Percentiles rank a stretch among this genome's conserved stretches.
These are phyloP conservation scores for Eimeria maxima DNA, from an alignment of 169 alveolate species.

Conservation along the genomic window DNA sequence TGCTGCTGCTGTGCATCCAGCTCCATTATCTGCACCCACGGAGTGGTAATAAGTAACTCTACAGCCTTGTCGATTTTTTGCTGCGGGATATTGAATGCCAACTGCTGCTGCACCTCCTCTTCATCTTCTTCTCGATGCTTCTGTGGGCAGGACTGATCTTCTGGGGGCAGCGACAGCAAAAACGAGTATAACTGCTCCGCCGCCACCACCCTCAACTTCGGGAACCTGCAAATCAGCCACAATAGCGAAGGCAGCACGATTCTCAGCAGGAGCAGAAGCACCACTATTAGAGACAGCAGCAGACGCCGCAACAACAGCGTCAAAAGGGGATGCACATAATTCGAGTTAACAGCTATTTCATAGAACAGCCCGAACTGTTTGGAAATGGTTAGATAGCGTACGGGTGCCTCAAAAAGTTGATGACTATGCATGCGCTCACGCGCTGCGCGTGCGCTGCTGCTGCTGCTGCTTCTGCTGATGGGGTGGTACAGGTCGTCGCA, in stretches of 20 bases:
- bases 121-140: background rate
- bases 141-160: background rate
- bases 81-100: slow-evolving; percentile 14
- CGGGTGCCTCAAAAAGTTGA: slow-evolving; percentile 24
- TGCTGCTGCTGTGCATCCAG: background rate
- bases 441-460: slow-evolving; percentile 1
- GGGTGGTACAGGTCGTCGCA: background rate
- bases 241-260: background rate
- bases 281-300: background rate
- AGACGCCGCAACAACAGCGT: background rate
- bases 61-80: slow-evolving; percentile 47
- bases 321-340: background rate
- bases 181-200: slow-evolving; percentile 69
- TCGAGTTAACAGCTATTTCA: no score
- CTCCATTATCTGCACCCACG: slow-evolving; percentile 63
- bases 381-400: background rate
- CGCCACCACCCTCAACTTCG: slow-evolving; percentile 60
- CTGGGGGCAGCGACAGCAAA: slow-evolving; percentile 52
- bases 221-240: slow-evolving; percentile 48
- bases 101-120: background rate
- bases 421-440: background rate
- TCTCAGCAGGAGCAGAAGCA: background rate
- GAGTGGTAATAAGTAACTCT: slow-evolving; percentile 68
- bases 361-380: no score
- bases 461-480: background rate